phyloP scores from a whole-genome alignment of 345 rosid species.

The Populus euphratica region DNA sequence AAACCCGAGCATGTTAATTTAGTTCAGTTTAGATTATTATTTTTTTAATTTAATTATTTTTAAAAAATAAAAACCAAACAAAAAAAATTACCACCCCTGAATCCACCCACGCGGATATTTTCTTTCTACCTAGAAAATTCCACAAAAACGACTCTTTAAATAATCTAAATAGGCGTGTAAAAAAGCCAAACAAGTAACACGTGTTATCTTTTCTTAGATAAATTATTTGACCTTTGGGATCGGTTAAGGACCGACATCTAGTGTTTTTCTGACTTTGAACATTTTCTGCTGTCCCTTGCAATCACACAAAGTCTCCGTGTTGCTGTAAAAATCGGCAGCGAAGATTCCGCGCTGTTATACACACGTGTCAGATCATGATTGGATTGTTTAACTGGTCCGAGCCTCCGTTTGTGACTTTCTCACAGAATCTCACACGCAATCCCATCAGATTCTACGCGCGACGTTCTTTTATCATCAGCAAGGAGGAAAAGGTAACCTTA shows the following conservation, averaged over 20 bases:
- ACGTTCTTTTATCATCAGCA: not conserved
- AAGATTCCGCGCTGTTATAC: not conserved
- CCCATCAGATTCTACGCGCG: slow-evolving; percentile 8
- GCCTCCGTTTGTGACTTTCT: not conserved
- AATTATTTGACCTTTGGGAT: not conserved
- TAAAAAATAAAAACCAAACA: no score
- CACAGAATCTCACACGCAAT: slow-evolving; percentile 8
- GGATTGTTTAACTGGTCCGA: not conserved
- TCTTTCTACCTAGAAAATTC: not conserved
- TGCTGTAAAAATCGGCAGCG: not conserved
- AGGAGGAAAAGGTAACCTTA: not conserved
- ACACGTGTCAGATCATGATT: slow-evolving; percentile 7
- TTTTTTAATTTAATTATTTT: no score
- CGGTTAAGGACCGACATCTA: not conserved
- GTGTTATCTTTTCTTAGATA: not conserved
- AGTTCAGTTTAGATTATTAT: no score
- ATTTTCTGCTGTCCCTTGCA: not conserved
- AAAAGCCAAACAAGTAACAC: not conserved
- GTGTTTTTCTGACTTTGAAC: not conserved
- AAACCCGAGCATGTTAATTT: no score
- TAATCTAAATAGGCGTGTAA: not conserved
- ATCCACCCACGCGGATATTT: not conserved
- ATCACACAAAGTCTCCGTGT: not conserved
- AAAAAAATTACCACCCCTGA: no score
- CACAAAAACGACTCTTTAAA: not conserved